These are phyloP conservation scores for Dryadomyces quercus-mongolicae DNA, from an alignment of 2,329 filamentous ascomycete genomes.

Conservation along the genomic window DNA sequence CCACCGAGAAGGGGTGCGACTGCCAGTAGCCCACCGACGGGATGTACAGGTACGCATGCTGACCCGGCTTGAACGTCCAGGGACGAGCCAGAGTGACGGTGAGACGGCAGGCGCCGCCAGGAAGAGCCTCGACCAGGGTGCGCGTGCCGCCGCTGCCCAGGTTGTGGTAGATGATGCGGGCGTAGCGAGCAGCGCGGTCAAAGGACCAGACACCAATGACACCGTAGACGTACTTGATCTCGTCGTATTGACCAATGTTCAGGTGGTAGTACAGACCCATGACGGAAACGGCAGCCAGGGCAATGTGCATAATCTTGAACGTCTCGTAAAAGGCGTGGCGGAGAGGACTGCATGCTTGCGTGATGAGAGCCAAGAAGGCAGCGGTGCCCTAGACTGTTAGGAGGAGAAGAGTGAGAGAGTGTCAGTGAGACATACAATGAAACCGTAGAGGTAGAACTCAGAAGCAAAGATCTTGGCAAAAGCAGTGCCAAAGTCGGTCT, in stretches of 20 bases:
- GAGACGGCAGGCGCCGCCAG: conserved; percentile 62
- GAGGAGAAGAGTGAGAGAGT: not conserved
- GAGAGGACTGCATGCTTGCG: conserved; percentile 59
- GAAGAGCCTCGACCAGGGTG: conserved; percentile 62
- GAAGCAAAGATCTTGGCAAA: conserved; percentile 24
- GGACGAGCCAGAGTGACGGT: conserved; percentile 63
- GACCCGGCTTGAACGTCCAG: conserved; percentile 64
- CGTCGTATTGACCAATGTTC: conserved; percentile 38
- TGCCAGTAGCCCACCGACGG: conserved; percentile 60
- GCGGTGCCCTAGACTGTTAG: conserved; percentile 32
- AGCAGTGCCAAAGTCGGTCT: conserved; percentile 35
- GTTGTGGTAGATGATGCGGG: conserved; percentile 53
- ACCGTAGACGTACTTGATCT: conserved; percentile 46
- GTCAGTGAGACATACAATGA: conserved; percentile 39
- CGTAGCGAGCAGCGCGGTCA: conserved; percentile 49
- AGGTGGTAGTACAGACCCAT: conserved; percentile 58
- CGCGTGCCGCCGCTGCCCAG: conserved; percentile 53
- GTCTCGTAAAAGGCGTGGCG: conserved; percentile 71
- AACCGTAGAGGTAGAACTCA: conserved; percentile 45
- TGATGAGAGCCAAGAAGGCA: conserved; percentile 48
- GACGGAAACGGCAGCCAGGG: conserved; percentile 45
- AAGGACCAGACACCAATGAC: conserved; percentile 55
- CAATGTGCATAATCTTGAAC: conserved; percentile 63
- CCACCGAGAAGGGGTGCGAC: conserved; percentile 69
- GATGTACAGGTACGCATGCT: conserved; percentile 72